These are phyloP conservation scores for Prillingera fragicola DNA, from an alignment of 1,284 basidiomycete species.

Conservation along the genomic window DNA sequence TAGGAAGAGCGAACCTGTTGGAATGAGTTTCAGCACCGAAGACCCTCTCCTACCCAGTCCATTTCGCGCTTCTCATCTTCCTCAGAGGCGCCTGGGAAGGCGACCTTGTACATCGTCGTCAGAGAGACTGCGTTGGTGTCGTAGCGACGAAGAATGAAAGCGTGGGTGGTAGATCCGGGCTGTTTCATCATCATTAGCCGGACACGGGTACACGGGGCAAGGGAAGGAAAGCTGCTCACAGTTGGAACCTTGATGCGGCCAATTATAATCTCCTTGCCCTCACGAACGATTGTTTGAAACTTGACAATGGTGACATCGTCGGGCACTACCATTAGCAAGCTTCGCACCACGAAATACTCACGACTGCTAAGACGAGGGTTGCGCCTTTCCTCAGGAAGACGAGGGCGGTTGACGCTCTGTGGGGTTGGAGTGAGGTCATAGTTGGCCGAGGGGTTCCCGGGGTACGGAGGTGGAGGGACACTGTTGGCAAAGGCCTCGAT, in stretches of 20 bases:
- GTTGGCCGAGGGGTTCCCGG: constrained; percentile 12
- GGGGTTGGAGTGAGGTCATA: constrained; percentile 36
- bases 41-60: constrained; percentile 56
- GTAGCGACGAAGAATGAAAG: constrained; percentile 91
- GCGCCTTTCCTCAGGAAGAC: constrained; percentile 35
- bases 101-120: constrained; percentile 96
- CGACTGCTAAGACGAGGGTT: constrained; percentile 31
- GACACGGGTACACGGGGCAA: constrained; percentile 3
- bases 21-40: background rate
- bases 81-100: constrained; percentile 79
- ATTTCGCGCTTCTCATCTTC: constrained; percentile 76
- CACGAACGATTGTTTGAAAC: constrained; percentile 74
- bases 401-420: constrained; percentile 37
- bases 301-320: constrained; percentile 56
- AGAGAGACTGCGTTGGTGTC: constrained; percentile 93
- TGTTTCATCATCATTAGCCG: constrained; percentile 1
- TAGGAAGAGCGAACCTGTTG: constrained; percentile 53
- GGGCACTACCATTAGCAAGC: constrained; percentile 26
- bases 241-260: constrained; percentile 92
- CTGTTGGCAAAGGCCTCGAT: constrained; percentile 22
- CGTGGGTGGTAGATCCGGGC: constrained; percentile 53
- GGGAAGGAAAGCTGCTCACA: constrained; percentile 50
- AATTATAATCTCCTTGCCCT: constrained; percentile 76
- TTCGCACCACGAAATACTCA: constrained; percentile 19
- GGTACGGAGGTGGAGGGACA: constrained; percentile 40